Conservation (phyloP, 2,329 filamentous ascomycete genomes). For the Penicillium frequentans region DNA sequence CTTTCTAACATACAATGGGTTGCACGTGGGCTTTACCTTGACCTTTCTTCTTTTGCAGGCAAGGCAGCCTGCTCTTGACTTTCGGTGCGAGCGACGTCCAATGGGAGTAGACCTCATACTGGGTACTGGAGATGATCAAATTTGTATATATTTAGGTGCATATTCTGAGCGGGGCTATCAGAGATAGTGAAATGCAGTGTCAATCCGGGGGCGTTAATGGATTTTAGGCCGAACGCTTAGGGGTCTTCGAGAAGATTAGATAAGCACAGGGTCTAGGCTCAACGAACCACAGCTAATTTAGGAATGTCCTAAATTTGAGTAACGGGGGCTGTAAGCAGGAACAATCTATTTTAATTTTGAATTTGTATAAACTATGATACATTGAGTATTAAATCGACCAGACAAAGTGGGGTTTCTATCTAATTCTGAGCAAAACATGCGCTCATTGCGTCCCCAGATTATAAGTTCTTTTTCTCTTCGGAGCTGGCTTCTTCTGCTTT, state of each 20-base stretch:
- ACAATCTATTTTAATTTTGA: neutral
- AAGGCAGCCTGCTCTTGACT: slow-evolving; percentile 27
- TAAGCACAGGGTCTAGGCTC: neutral
- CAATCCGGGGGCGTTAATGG: neutral
- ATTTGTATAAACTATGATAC: neutral
- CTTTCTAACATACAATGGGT: neutral
- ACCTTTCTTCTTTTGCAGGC: slow-evolving; percentile 30
- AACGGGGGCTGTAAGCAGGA: neutral
- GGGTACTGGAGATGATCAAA: neutral
- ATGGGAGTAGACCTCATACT: slow-evolving; percentile 3
- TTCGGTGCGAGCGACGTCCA: slow-evolving; percentile 25
- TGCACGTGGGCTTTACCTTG: slow-evolving; percentile 21
- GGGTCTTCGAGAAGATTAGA: neutral
- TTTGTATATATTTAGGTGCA: neutral
- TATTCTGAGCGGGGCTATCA: neutral
- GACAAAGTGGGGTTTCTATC: neutral
- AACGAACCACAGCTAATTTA: neutral
- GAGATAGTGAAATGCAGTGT: neutral
- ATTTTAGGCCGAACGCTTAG: neutral
- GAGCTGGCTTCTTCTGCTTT: slow-evolving; percentile 17
- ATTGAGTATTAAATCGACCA: neutral
- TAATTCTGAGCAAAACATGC: neutral
- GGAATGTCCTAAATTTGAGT: neutral
- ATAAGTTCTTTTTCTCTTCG: slow-evolving; percentile 26
- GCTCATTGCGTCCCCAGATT: neutral